phyloP scores from a whole-genome alignment of 2,329 filamentous ascomycete genomes.

The Ascochyta fabae region DNA sequence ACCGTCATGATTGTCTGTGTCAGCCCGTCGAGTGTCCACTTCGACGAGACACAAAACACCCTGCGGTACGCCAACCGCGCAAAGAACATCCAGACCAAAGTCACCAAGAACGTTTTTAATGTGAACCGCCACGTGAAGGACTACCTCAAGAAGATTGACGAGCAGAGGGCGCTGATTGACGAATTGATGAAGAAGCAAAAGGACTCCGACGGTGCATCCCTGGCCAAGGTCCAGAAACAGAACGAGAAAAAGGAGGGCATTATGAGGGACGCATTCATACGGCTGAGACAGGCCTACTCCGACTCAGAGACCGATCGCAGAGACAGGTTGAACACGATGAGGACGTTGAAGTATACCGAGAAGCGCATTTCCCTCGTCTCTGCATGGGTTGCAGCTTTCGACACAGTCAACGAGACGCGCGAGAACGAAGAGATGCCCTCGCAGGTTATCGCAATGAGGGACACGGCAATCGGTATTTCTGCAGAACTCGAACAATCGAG shows the following conservation, averaged over 20 bases:
- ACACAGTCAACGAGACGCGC: constrained; percentile 75
- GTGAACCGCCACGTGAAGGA: constrained; percentile 99
- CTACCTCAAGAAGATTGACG: constrained; percentile 98
- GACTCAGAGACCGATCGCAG: constrained; percentile 77
- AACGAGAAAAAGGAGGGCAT: constrained; percentile 80
- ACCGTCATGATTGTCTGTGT: constrained; percentile 99
- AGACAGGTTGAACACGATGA: constrained; percentile 80
- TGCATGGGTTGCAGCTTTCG: constrained; percentile 92
- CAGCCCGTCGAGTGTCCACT: constrained; percentile 94
- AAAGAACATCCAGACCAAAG: constrained; percentile 99
- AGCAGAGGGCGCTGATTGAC: constrained; percentile 96
- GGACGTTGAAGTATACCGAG: constrained; percentile 81
- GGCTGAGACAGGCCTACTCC: constrained; percentile 84
- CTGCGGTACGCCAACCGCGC: constrained; percentile 95
- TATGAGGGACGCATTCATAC: constrained; percentile 76
- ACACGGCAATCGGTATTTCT: constrained; percentile 86
- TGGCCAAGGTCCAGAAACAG: constrained; percentile 89
- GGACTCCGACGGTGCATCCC: constrained; percentile 81
- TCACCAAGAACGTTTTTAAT: constrained; percentile 98
- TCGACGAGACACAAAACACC: constrained; percentile 98
- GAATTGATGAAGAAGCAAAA: constrained; percentile 93
- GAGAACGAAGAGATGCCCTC: constrained; percentile 73
- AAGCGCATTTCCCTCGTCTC: constrained; percentile 85
- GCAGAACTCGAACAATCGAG: constrained; percentile 88
- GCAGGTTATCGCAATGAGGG: constrained; percentile 70